Conservation (phyloP, 1,284 basidiomycete species). For the Rhodofomes roseus region DNA sequence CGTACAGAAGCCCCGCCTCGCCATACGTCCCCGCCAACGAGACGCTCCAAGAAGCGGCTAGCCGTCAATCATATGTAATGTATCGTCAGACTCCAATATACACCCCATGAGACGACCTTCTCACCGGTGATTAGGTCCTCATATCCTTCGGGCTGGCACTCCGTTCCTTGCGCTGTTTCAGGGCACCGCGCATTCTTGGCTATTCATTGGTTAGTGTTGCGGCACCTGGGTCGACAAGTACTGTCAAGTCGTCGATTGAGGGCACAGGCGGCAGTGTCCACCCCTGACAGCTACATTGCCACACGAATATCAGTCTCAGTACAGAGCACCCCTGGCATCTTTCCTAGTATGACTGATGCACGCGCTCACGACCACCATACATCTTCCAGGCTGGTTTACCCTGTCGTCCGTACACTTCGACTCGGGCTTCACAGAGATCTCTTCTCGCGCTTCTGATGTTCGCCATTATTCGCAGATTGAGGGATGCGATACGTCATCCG, state of each 20-base stretch:
- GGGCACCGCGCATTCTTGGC: not conserved
- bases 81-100: too few species aligned
- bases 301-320: not conserved
- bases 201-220: not conserved
- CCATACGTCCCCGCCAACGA: not conserved
- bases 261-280: not conserved
- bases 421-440: not conserved
- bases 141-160: not conserved
- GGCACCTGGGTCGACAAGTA: not conserved
- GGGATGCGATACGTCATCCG: not conserved
- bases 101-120: not conserved
- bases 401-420: not conserved
- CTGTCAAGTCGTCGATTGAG: not conserved
- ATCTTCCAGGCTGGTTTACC: too few species aligned
- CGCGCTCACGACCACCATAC: too few species aligned
- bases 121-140: not conserved
- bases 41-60: not conserved
- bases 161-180: too few species aligned
- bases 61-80: not conserved
- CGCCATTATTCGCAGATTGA: not conserved
- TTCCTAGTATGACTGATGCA: too few species aligned
- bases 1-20: not conserved
- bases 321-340: not conserved
- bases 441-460: not conserved
- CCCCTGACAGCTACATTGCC: not conserved